A percentile compares a stretch with the other conserved stretches of the same genome.
phyloP scores from a whole-genome alignment of 495 filamentous ascomycete genomes.

The Penicillium canescens region DNA sequence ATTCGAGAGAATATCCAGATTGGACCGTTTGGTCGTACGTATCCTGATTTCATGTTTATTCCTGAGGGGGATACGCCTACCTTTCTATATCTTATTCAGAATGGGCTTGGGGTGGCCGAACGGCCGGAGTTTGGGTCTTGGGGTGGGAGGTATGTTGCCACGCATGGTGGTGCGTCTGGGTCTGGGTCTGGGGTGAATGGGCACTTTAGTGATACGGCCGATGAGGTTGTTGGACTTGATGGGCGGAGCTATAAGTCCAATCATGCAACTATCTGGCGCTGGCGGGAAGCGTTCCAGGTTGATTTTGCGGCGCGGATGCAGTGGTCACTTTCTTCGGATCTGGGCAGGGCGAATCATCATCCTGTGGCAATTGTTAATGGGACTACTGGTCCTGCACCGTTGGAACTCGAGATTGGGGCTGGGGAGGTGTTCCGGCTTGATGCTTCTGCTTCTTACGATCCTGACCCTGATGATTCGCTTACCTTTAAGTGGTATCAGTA shows the following conservation, averaged over 20 bases:
- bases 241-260: conserved; percentile 28
- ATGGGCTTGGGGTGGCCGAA: conserved; percentile 39
- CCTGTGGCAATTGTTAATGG: conserved; percentile 42
- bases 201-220: conserved; percentile 36
- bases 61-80: conserved; percentile 47
- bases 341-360: conserved; percentile 31
- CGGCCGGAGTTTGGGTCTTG: conserved; percentile 40
- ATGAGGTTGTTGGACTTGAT: conserved; percentile 32
- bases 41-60: conserved; percentile 41
- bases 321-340: conserved; percentile 34
- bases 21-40: conserved; percentile 36
- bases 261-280: conserved; percentile 48
- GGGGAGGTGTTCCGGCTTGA: conserved; percentile 31
- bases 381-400: conserved; percentile 19
- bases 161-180: conserved; percentile 1
- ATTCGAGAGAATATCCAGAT: conserved; percentile 42
- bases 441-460: conserved; percentile 35
- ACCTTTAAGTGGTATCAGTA: conserved; percentile 44
- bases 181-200: conserved; percentile 20
- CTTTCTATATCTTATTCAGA: conserved; percentile 45
- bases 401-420: conserved; percentile 27
- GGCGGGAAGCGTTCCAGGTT: conserved; percentile 44
- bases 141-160: conserved; percentile 27
- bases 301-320: conserved; percentile 48
- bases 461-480: conserved; percentile 31